These are phyloP conservation scores for Kluyveromyces marxianus DNA, from an alignment of 1,139 yeast species.

Conservation along the genomic window DNA sequence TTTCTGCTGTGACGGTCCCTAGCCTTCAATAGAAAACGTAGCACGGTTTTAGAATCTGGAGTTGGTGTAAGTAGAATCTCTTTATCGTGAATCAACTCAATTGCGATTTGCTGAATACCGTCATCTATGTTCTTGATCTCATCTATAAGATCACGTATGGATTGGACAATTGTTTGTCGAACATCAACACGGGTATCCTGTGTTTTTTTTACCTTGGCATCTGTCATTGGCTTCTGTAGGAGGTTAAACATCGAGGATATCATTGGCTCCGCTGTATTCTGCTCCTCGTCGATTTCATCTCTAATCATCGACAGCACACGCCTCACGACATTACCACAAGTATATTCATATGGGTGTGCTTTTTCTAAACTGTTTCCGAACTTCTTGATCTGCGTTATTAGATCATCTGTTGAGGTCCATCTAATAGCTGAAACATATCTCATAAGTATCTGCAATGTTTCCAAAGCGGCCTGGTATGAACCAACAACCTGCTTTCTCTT, in stretches of 20 bases:
- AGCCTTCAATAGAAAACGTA: constrained; percentile 80
- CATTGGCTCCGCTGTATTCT: constrained; percentile 43
- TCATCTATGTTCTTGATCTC: constrained; percentile 88
- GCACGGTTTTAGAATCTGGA: constrained; percentile 83
- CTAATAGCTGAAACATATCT: constrained; percentile 85
- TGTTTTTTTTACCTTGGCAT: constrained; percentile 20
- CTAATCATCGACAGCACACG: constrained; percentile 82
- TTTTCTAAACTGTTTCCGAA: constrained; percentile 52
- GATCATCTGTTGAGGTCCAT: constrained; percentile 72
- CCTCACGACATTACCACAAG: constrained; percentile 86
- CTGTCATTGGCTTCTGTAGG: constrained; percentile 45
- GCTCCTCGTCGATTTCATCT: constrained; percentile 68
- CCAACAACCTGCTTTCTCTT: constrained; percentile 29
- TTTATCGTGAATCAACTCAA: constrained; percentile 90
- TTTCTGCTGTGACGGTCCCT: constrained; percentile 66
- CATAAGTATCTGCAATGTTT: constrained; percentile 79
- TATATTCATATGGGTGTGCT: constrained; percentile 73
- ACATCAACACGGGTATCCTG: constrained; percentile 43
- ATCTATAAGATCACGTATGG: constrained; percentile 86
- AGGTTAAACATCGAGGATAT: constrained; percentile 85
- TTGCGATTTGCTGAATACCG: constrained; percentile 82
- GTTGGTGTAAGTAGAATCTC: constrained; percentile 90
- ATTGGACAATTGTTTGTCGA: constrained; percentile 86
- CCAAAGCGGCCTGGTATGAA: constrained; percentile 73
- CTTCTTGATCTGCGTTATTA: constrained; percentile 60